phyloP scores from a whole-genome alignment of 495 filamentous ascomycete species.

The Aspergillus taichungensis region DNA sequence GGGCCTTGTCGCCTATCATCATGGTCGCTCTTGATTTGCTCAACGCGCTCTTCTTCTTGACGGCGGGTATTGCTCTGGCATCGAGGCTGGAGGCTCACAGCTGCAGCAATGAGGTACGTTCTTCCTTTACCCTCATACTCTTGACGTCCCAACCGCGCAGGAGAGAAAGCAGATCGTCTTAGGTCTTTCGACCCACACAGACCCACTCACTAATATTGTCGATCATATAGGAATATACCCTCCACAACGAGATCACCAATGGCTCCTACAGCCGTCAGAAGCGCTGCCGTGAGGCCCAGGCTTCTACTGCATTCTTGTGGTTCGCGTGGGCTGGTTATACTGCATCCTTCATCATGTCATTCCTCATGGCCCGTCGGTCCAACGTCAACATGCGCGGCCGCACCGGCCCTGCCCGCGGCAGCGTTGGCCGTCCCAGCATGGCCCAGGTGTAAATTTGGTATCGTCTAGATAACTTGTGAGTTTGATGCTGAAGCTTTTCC shows the following conservation, averaged over 20 bases:
- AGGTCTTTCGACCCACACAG: slow-evolving; percentile 1
- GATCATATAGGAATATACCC: slow-evolving; percentile 42
- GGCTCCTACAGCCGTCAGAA: slow-evolving; percentile 44
- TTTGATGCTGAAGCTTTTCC: too few relatives aligned
- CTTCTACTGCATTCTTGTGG: slow-evolving; percentile 61
- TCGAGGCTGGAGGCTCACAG: slow-evolving; percentile 50
- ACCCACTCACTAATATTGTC: slow-evolving; percentile 5
- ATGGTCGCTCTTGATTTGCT: slow-evolving; percentile 48
- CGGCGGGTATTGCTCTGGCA: slow-evolving; percentile 55
- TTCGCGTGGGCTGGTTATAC: slow-evolving; percentile 57
- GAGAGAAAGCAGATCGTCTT: background rate
- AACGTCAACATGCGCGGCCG: slow-evolving; percentile 34
- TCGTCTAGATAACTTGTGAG: too few relatives aligned
- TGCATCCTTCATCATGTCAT: slow-evolving; percentile 43
- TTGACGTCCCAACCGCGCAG: background rate
- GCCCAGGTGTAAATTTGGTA: slow-evolving; percentile 48
- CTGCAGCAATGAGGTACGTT: slow-evolving; percentile 53
- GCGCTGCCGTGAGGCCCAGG: slow-evolving; percentile 63
- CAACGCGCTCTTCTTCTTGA: slow-evolving; percentile 58
- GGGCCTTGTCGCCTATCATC: slow-evolving; percentile 45
- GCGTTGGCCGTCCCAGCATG: slow-evolving; percentile 47
- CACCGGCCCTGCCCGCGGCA: slow-evolving; percentile 29
- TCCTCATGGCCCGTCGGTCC: slow-evolving; percentile 31
- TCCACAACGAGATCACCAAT: slow-evolving; percentile 50
- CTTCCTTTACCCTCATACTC: background rate